A percentile compares a stretch with the other conserved stretches of the same genome.
These are phyloP conservation scores for Lipomyces sp. DNA, from an alignment of 805 yeast species.

Conservation along the genomic window DNA sequence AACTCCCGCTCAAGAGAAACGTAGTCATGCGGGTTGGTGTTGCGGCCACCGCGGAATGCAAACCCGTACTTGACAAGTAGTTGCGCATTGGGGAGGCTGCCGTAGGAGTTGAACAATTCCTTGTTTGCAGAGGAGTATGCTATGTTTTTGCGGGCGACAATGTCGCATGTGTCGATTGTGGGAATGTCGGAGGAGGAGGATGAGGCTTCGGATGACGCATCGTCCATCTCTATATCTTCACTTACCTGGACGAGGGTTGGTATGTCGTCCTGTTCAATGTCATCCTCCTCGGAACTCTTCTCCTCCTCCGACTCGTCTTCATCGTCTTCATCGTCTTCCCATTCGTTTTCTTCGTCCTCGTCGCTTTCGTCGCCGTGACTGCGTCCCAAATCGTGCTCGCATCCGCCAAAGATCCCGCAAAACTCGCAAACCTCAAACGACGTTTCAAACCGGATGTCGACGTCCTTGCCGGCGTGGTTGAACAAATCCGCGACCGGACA, in stretches of 20 bases:
- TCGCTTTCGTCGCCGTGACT: slow-evolving; percentile 32
- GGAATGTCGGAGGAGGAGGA: background rate
- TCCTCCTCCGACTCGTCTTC: slow-evolving; percentile 33
- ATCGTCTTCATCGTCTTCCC: slow-evolving; percentile 30
- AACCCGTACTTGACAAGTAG: slow-evolving; percentile 79
- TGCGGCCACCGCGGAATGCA: slow-evolving; percentile 40
- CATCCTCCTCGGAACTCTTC: background rate
- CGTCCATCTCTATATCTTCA: slow-evolving; percentile 1
- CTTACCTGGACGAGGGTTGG: background rate
- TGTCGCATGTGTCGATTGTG: slow-evolving; percentile 59
- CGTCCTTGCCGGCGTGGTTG: slow-evolving; percentile 59
- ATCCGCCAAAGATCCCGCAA: slow-evolving; percentile 37
- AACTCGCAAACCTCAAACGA: slow-evolving; percentile 49
- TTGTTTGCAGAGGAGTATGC: slow-evolving; percentile 23
- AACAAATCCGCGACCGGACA: slow-evolving; percentile 92
- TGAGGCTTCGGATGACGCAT: background rate
- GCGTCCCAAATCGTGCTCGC: slow-evolving; percentile 34
- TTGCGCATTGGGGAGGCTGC: slow-evolving; percentile 63
- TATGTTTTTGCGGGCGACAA: slow-evolving; percentile 49
- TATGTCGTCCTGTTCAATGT: background rate
- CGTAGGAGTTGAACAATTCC: slow-evolving; percentile 82
- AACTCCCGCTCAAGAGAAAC: slow-evolving; percentile 17
- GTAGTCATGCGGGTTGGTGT: slow-evolving; percentile 47
- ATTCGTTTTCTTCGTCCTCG: slow-evolving; percentile 31
- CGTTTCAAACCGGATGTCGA: slow-evolving; percentile 59